Percentiles rank a stretch among this genome's conserved stretches.
These are phyloP conservation scores for Wickerhamomyces sp. DNA, from an alignment of 1,139 yeast species.

Conservation along the genomic window DNA sequence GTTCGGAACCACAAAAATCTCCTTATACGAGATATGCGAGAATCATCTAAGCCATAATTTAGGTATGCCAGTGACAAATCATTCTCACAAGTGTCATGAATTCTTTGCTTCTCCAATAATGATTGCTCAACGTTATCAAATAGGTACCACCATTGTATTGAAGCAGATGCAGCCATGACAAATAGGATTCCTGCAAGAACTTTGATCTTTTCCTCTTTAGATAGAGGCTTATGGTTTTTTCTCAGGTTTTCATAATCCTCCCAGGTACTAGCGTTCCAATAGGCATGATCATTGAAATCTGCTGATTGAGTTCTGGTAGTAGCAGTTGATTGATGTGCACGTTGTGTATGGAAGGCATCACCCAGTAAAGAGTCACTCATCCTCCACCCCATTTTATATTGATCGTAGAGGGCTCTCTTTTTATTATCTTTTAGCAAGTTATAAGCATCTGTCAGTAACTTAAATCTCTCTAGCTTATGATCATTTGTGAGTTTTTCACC, in stretches of 20 bases:
- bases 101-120: constrained; percentile 22
- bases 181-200: constrained; percentile 24
- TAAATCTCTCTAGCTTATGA: constrained; percentile 58
- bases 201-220: constrained; percentile 22
- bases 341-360: constrained; percentile 16
- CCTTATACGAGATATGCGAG: constrained; percentile 47
- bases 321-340: constrained; percentile 13
- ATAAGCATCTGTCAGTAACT: constrained; percentile 70
- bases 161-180: constrained; percentile 24
- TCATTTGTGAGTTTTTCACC: constrained; percentile 31
- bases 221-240: constrained; percentile 17
- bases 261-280: constrained; percentile 72
- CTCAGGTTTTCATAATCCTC: constrained; percentile 45
- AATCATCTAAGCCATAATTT: constrained; percentile 51
- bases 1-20: constrained; percentile 61
- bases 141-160: constrained; percentile 35
- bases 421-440: constrained; percentile 58
- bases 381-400: constrained; percentile 38
- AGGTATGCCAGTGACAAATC: constrained; percentile 46
- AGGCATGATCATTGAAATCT: constrained; percentile 37
- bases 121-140: constrained; percentile 30
- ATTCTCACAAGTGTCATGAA: constrained; percentile 42
- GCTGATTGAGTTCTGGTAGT: constrained; percentile 18
- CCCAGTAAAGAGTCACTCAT: constrained; percentile 2
- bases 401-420: constrained; percentile 40